Conservation (phyloP, 2,329 filamentous ascomycete genomes). For the Phaeosphaeriaceae sp. region DNA sequence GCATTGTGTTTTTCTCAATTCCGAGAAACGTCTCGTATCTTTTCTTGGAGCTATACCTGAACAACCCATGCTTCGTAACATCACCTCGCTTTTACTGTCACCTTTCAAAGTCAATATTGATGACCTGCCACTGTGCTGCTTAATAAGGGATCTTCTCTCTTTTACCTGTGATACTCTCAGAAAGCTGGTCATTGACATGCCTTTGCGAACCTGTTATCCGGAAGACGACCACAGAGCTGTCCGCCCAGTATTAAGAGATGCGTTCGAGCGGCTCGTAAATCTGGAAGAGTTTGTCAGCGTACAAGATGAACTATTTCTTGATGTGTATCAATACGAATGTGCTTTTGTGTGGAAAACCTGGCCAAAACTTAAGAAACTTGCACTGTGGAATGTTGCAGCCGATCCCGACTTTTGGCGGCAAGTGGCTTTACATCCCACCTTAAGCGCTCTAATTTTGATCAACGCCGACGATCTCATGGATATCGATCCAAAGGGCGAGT, state of each 20-base stretch:
- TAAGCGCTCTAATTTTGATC: no score
- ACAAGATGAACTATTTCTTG: slow-evolving; percentile 50
- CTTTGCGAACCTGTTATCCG: slow-evolving; percentile 53
- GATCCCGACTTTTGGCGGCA: no score
- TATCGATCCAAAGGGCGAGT: no score
- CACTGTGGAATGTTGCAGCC: no score
- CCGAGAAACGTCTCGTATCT: slow-evolving; percentile 35
- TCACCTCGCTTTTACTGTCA: slow-evolving; percentile 49
- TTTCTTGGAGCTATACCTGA: slow-evolving; percentile 24
- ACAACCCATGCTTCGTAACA: slow-evolving; percentile 21
- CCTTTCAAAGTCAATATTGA: slow-evolving; percentile 49
- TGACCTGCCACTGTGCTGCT: slow-evolving; percentile 50
- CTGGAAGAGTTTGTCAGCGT: slow-evolving; percentile 59
- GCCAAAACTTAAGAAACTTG: no score
- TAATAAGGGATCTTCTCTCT: slow-evolving; percentile 54
- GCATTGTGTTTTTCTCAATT: slow-evolving; percentile 56
- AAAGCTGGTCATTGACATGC: slow-evolving; percentile 58
- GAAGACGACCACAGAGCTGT: slow-evolving; percentile 51
- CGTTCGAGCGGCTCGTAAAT: slow-evolving; percentile 52
- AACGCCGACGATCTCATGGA: no score
- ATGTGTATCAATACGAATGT: no score
- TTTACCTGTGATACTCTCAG: slow-evolving; percentile 51
- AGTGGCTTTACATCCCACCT: no score
- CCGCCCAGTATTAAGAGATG: slow-evolving; percentile 52
- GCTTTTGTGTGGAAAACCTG: no score